Percentiles rank a stretch among this genome's conserved stretches.
phyloP scores from a whole-genome alignment of 495 filamentous ascomycete genomes.

The Penicillium nucicola region DNA sequence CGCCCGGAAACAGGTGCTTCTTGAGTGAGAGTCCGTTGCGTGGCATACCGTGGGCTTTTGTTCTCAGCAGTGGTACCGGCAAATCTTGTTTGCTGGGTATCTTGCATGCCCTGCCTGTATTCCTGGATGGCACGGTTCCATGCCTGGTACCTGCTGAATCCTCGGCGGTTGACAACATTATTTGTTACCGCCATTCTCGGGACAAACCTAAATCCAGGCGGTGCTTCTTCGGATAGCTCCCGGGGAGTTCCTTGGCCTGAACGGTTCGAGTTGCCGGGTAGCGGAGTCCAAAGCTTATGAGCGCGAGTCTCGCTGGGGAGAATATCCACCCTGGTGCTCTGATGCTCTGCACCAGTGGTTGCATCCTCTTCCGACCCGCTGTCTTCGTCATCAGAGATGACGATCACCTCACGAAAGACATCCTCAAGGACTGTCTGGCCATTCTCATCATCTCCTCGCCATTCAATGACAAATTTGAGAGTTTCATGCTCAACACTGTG shows the following conservation, averaged over 20 bases:
- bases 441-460: constrained; percentile 83
- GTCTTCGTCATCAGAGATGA: constrained; percentile 78
- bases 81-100: constrained; percentile 8
- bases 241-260: constrained; percentile 15
- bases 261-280: constrained; percentile 19
- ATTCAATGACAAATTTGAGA: constrained; percentile 72
- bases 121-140: constrained; percentile 45
- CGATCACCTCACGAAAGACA: constrained; percentile 75
- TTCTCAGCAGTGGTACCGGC: constrained; percentile 8
- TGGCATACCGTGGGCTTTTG: constrained; percentile 19
- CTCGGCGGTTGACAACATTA: constrained; percentile 38
- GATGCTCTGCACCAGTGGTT: constrained; percentile 11
- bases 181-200: constrained; percentile 20
- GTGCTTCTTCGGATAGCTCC: constrained; percentile 36
- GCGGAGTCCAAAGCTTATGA: constrained; percentile 33
- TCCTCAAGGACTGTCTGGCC: constrained; percentile 73
- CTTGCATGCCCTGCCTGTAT: constrained; percentile 31
- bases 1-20: constrained; percentile 14
- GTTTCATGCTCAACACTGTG: constrained; percentile 66
- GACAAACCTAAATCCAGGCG: constrained; percentile 36
- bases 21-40: constrained; percentile 15
- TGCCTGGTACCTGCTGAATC: constrained; percentile 48
- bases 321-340: constrained; percentile 37
- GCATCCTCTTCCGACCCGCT: constrained; percentile 52
- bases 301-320: constrained; percentile 33